Base-by-base conservation (phyloP, 768 basidiomycete species). In the Auriscalpium vulgare region DNA sequence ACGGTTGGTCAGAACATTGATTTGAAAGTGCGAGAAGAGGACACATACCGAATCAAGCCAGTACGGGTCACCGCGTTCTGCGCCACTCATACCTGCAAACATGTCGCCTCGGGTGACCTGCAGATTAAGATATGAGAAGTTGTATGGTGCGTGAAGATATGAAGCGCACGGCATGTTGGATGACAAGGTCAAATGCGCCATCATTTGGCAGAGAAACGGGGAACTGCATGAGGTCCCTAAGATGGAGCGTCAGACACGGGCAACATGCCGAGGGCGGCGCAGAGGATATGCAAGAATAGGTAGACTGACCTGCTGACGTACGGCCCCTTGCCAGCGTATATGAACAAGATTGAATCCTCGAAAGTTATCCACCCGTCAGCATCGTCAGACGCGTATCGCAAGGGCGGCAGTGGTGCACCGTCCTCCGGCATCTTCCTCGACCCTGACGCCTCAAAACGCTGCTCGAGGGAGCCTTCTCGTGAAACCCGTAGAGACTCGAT, bases 121-220 rank as follows among this genome's bases (percentile, higher is more conserved):
- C 36, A 29, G 49, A 37, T 34, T 7, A 37, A 47, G 45, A 8
- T 11, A 46, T 51, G 45, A 29, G 47, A n/a, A 40, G 21, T 23
- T 50, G 53, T 51, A 21, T 50, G 49, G 50, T 53, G 52, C 16
- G 49, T 14, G 13, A 47, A 50, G 47, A 53, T 29, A 29, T 7
- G 37, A n/a, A 21, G 69, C 81, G 38, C 63, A 88, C 91, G 56
- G 75, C 60, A 54, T 81, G 78, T 74, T 91, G 84, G 40, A 79
- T 74, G 45, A 79, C 77, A 45, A 93, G 68, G 62, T 92, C 91
- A 52, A 93, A 83, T 35, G 84, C 68, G 0, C 90, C 89, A 63
- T 94, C 89, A 57, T 87, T 81, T 0, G 89, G 87, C 50, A 85
- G 67, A 19, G 88, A 88, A 4, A 89, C 84, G 0, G 90, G 92